Conservation (phyloP, 192 early-diverging fungal genomes). For the Spizellomyces punctatus region DNA sequence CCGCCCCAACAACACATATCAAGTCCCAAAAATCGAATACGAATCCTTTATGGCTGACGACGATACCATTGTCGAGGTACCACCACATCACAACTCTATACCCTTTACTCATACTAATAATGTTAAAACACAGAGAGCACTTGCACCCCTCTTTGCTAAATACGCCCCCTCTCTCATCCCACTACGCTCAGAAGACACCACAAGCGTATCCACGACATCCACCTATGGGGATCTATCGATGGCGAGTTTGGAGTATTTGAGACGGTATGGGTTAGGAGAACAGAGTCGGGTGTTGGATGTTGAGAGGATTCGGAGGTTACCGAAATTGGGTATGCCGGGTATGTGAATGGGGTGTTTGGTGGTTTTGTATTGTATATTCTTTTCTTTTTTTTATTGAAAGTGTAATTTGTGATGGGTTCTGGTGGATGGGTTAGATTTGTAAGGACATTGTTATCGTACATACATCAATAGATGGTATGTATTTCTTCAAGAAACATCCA, state of each 20-base stretch:
- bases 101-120: background rate
- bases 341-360: too few species aligned
- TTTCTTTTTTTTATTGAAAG: too few species aligned
- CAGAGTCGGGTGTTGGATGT: constrained; percentile 27
- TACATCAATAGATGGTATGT: too few species aligned
- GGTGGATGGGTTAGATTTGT: too few species aligned
- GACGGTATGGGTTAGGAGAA: constrained; percentile 4
- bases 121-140: constrained; percentile 11
- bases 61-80: constrained; percentile 27
- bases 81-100: background rate
- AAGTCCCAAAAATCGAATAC: constrained; percentile 31
- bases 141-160: constrained; percentile 15
- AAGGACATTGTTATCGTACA: too few species aligned
- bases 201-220: background rate
- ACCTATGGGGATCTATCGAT: constrained; percentile 22
- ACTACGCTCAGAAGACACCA: background rate
- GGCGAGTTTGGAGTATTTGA: constrained; percentile 28
- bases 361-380: too few species aligned
- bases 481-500: too few species aligned
- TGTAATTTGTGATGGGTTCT: too few species aligned
- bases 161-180: background rate
- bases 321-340: constrained; percentile 23
- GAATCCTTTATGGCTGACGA: constrained; percentile 24
- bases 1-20: too few species aligned
- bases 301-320: constrained; percentile 30